These are phyloP conservation scores for Syzygium grande DNA, from an alignment of 345 rosid species.

Conservation along the genomic window DNA sequence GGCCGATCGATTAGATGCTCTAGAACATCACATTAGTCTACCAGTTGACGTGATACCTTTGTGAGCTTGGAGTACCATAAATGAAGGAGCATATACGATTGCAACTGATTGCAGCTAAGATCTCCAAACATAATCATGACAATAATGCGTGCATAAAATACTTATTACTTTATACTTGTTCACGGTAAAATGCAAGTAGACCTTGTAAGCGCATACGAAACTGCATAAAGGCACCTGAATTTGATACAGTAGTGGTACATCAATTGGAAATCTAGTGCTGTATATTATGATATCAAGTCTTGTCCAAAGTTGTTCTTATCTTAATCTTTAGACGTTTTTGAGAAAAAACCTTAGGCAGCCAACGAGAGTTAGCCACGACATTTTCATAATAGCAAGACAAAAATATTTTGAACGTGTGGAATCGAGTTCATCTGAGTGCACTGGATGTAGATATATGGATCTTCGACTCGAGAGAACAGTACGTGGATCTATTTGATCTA, in stretches of 20 bases:
- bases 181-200: background rate
- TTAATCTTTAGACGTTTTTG: background rate
- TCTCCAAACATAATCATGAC: background rate
- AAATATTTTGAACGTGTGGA: background rate
- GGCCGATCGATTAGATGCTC: background rate
- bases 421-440: background rate
- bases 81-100: background rate
- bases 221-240: background rate
- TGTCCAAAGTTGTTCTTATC: background rate
- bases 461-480: background rate
- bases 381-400: background rate
- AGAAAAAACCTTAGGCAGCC: background rate
- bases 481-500: background rate
- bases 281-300: background rate
- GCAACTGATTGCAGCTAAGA: background rate
- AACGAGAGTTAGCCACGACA: background rate
- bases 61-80: background rate
- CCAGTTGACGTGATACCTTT: background rate
- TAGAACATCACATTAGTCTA: background rate
- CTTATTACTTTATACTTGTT: background rate
- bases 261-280: background rate
- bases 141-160: background rate
- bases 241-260: background rate
- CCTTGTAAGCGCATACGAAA: background rate
- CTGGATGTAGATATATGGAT: background rate